phyloP scores from a whole-genome alignment of 1,139 yeast species.

The Candida dubliniensis region DNA sequence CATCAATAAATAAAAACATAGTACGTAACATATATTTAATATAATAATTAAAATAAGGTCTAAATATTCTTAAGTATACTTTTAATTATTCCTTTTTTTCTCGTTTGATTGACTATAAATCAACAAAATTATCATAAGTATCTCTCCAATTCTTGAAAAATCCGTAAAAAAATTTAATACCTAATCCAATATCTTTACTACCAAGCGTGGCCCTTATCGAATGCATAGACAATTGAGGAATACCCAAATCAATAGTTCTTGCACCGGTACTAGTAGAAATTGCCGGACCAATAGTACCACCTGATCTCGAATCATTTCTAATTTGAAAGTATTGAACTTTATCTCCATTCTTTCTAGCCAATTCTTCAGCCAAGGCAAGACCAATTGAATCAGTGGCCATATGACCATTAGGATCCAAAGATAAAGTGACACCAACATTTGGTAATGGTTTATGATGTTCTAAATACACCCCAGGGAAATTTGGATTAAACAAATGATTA shows the following conservation, averaged over 20 bases:
- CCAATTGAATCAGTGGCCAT: slow-evolving; percentile 47
- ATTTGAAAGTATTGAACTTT: slow-evolving; percentile 44
- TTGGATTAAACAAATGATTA: slow-evolving; percentile 49
- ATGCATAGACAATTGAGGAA: slow-evolving; percentile 49
- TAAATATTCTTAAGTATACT: too few species aligned
- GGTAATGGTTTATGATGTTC: slow-evolving; percentile 43
- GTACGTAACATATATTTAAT: too few species aligned
- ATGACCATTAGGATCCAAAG: slow-evolving; percentile 44
- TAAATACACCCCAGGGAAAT: slow-evolving; percentile 36
- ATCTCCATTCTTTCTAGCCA: slow-evolving; percentile 30
- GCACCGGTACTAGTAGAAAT: slow-evolving; percentile 43
- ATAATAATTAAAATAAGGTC: too few species aligned
- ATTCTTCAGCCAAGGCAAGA: slow-evolving; percentile 29
- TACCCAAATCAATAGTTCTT: slow-evolving; percentile 45
- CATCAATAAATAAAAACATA: too few species aligned
- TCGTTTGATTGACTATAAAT: slow-evolving; percentile 15
- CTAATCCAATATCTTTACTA: slow-evolving; percentile 44
- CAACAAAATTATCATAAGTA: slow-evolving; percentile 24
- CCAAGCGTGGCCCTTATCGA: slow-evolving; percentile 46
- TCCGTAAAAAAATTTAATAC: slow-evolving; percentile 38
- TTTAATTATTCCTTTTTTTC: too few species aligned
- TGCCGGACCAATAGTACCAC: slow-evolving; percentile 49
- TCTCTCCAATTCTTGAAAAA: slow-evolving; percentile 40
- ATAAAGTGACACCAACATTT: slow-evolving; percentile 41
- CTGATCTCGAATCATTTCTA: slow-evolving; percentile 44